phyloP scores from a whole-genome alignment of 805 yeast species.

The Metschnikowia peoriensis region DNA sequence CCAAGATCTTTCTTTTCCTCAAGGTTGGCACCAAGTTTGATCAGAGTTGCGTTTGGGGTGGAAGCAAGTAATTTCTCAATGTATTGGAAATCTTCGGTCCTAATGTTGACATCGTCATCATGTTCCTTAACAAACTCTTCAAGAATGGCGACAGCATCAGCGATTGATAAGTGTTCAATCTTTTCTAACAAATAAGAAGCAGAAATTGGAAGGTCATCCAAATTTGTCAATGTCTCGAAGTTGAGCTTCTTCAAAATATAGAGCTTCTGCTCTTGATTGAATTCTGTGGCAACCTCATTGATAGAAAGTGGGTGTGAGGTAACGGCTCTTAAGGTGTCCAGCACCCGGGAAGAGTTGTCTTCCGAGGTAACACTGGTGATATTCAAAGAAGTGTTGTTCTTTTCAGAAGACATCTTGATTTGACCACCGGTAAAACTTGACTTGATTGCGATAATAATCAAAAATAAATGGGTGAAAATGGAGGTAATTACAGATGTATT shows the following conservation, averaged over 20 bases:
- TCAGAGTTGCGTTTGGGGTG: neutral
- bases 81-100: neutral
- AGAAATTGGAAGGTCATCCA: slow-evolving; percentile 31
- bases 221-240: slow-evolving; percentile 23
- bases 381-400: slow-evolving; percentile 13
- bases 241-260: slow-evolving; percentile 28
- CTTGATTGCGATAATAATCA: neutral
- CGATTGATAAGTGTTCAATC: slow-evolving; percentile 1
- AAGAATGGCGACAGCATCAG: slow-evolving; percentile 1
- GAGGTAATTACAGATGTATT: too few relatives aligned
- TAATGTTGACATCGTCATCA: slow-evolving; percentile 2
- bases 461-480: too few relatives aligned
- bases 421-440: neutral
- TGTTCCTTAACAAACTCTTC: neutral
- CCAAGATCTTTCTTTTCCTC: slow-evolving; percentile 1
- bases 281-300: slow-evolving; percentile 23
- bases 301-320: slow-evolving; percentile 25
- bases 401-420: neutral
- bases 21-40: neutral
- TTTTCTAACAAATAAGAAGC: slow-evolving; percentile 19
- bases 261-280: slow-evolving; percentile 27
- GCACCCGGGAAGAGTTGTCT: slow-evolving; percentile 1
- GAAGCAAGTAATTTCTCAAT: slow-evolving; percentile 2
- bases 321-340: slow-evolving; percentile 18
- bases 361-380: neutral